Evolutionary conservation across 768 basidiomycete species (phyloP).

Genomic region (Sarcodon aspratus): DNA sequence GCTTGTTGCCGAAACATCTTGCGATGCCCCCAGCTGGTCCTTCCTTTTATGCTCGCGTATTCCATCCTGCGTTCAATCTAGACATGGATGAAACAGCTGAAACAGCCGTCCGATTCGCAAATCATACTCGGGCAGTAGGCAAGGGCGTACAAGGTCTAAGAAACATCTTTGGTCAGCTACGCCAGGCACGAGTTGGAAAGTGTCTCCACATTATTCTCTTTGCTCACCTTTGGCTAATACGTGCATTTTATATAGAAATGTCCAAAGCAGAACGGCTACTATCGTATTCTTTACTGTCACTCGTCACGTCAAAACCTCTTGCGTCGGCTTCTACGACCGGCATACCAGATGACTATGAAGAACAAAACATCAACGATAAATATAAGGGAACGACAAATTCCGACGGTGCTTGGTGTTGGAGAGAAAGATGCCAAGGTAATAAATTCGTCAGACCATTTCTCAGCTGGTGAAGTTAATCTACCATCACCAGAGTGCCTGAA

Average conservation of each 20-base stretch:
- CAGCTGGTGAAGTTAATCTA: background rate
- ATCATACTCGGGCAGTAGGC: constrained; percentile 53
- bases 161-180: constrained; percentile 44
- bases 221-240: background rate
- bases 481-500: constrained; percentile 51
- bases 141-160: constrained; percentile 60
- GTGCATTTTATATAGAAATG: constrained; percentile 43
- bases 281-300: constrained; percentile 60
- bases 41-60: constrained; percentile 67
- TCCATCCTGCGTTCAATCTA: constrained; percentile 78
- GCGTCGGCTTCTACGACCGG: constrained; percentile 32
- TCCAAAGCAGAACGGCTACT: constrained; percentile 65
- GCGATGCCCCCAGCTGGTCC: constrained; percentile 58
- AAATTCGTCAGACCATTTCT: background rate
- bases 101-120: constrained; percentile 47
- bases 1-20: constrained; percentile 47
- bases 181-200: constrained; percentile 62
- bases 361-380: constrained; percentile 20
- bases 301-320: constrained; percentile 61
- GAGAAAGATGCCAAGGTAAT: constrained; percentile 60
- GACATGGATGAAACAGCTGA: constrained; percentile 62
- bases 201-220: constrained; percentile 1
- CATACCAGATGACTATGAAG: constrained; percentile 30
- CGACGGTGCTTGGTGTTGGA: constrained; percentile 83
- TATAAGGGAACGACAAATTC: constrained; percentile 52